These are phyloP conservation scores for Penicillium rolfsii DNA, from an alignment of 2,329 filamentous ascomycete genomes.

Conservation along the genomic window DNA sequence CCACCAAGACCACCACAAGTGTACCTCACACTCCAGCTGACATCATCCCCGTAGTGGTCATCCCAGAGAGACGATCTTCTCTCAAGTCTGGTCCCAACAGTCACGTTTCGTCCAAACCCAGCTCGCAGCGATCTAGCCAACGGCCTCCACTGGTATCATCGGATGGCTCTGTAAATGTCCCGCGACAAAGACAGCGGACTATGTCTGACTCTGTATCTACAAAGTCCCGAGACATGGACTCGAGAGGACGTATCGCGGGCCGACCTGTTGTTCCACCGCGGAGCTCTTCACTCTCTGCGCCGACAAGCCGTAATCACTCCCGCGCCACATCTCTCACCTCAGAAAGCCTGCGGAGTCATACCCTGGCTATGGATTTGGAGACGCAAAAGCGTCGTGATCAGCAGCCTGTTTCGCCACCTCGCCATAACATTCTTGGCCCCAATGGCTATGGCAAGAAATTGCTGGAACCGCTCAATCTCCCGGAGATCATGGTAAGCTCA, in stretches of 20 bases:
- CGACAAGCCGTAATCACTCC: conserved; percentile 50
- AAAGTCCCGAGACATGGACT: conserved; percentile 30
- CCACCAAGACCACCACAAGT: conserved; percentile 38
- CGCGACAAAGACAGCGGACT: conserved; percentile 41
- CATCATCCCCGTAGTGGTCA: conserved; percentile 52
- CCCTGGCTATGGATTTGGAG: conserved; percentile 34
- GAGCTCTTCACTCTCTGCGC: conserved; percentile 52
- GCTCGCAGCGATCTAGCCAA: conserved; percentile 44
- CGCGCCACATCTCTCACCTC: conserved; percentile 51
- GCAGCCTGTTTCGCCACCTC: conserved; percentile 28
- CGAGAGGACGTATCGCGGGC: conserved; percentile 33
- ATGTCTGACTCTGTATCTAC: conserved; percentile 46
- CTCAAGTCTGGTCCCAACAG: conserved; percentile 45
- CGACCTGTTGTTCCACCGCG: conserved; percentile 45
- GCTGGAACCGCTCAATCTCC: conserved; percentile 39
- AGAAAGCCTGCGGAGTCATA: conserved; percentile 44
- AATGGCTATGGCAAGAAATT: conserved; percentile 22
- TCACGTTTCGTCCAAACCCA: conserved; percentile 42
- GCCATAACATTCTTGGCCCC: conserved; percentile 25
- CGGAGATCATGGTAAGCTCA: conserved; percentile 42
- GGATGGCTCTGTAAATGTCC: conserved; percentile 38
- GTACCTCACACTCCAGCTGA: conserved; percentile 40
- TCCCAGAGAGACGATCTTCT: conserved; percentile 52
- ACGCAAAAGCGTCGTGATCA: conserved; percentile 26
- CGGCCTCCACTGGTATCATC: conserved; percentile 44